These are phyloP conservation scores for Penicillium desertorum DNA, from an alignment of 495 filamentous ascomycete species.

Conservation along the genomic window DNA sequence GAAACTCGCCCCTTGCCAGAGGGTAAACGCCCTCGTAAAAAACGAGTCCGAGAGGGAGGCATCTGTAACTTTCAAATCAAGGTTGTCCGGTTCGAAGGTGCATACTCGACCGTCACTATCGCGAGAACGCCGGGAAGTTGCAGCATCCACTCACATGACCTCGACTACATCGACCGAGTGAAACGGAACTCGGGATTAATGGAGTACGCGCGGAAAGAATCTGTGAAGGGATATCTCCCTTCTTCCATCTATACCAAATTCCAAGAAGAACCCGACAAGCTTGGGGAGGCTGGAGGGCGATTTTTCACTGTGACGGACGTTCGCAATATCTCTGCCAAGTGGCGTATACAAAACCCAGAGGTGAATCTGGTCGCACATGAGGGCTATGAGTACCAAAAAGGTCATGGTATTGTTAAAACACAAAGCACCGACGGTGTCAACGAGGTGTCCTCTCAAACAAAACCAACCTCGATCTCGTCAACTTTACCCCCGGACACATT, in stretches of 20 bases:
- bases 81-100: constrained; percentile 49
- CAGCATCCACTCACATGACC: constrained; percentile 47
- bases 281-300: constrained; percentile 50
- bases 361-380: constrained; percentile 48
- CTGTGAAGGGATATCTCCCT: constrained; percentile 52
- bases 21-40: constrained; percentile 52
- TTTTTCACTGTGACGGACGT: constrained; percentile 53
- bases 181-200: constrained; percentile 54
- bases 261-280: constrained; percentile 47
- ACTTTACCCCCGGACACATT: constrained; percentile 45
- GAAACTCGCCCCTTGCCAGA: constrained; percentile 50
- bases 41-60: constrained; percentile 50
- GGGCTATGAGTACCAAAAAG: constrained; percentile 54
- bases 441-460: constrained; percentile 16
- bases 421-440: constrained; percentile 19
- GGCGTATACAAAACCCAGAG: constrained; percentile 52
- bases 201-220: constrained; percentile 50
- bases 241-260: constrained; percentile 55
- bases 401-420: constrained; percentile 48
- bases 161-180: constrained; percentile 52
- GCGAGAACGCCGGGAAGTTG: constrained; percentile 44
- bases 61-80: constrained; percentile 55
- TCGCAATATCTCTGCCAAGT: constrained; percentile 52
- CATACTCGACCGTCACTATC: constrained; percentile 46
- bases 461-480: constrained; percentile 22